A percentile compares a stretch with the other conserved stretches of the same genome.
Evolutionary conservation across 2,329 filamentous ascomycete species (phyloP).

Genomic region (Claviceps africana): DNA sequence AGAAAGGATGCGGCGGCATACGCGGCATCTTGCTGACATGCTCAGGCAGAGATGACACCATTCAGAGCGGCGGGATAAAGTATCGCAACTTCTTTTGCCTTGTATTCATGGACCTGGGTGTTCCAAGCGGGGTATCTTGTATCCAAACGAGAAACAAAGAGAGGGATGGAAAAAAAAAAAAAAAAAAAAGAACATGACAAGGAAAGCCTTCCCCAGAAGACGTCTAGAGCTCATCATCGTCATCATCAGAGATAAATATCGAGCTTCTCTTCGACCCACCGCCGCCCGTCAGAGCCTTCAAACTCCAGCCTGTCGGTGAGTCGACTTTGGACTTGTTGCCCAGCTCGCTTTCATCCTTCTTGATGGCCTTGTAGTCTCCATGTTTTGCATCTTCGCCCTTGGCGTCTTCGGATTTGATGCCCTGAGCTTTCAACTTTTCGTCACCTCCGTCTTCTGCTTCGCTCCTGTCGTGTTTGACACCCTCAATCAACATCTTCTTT

Average conservation of each 20-base stretch:
- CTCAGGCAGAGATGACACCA: not conserved
- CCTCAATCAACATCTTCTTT: not conserved
- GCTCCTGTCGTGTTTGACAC: not conserved
- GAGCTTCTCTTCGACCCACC: slow-evolving; percentile 15
- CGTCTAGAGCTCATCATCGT: slow-evolving; percentile 15
- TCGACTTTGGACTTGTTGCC: not conserved
- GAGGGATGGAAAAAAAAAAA: not conserved
- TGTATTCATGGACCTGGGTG: not conserved
- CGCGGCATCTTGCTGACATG: not conserved
- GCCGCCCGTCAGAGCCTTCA: slow-evolving; percentile 8
- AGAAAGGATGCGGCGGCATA: not conserved
- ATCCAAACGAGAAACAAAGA: not conserved
- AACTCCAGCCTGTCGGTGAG: no score
- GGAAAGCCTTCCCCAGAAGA: not conserved
- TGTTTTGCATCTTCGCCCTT: slow-evolving; percentile 4
- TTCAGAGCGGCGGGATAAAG: not conserved
- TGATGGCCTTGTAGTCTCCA: not conserved
- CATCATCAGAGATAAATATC: slow-evolving; percentile 25
- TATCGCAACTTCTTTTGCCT: not conserved
- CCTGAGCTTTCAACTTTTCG: slow-evolving; percentile 1
- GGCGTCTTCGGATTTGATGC: slow-evolving; percentile 5
- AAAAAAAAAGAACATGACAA: not conserved
- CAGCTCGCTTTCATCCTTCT: not conserved
- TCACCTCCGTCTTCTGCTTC: not conserved
- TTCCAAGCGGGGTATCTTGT: not conserved